phyloP scores from a whole-genome alignment of 257 asterid species.

The Solanum bulbocastanum region DNA sequence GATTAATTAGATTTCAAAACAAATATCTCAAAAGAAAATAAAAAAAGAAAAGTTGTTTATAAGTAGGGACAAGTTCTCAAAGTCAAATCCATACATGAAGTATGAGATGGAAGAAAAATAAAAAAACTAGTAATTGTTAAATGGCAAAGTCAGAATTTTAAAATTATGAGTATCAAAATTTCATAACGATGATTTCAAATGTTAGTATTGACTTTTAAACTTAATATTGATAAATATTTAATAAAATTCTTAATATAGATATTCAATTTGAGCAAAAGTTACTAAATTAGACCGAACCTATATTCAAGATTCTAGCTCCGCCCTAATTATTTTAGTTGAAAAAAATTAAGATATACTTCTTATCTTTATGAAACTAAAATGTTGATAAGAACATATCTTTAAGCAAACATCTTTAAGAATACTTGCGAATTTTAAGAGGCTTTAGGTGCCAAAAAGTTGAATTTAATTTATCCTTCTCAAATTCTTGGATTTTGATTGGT shows the following conservation, averaged over 20 bases:
- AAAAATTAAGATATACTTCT: neutral
- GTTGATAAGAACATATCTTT: neutral
- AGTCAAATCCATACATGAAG: neutral
- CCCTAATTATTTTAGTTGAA: neutral
- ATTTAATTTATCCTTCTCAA: neutral
- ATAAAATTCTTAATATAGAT: too few species aligned
- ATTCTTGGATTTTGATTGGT: neutral
- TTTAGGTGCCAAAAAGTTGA: neutral
- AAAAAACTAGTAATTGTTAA: neutral
- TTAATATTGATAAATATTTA: too few species aligned
- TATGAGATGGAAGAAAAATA: neutral
- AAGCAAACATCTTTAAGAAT: neutral
- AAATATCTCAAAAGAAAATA: neutral
- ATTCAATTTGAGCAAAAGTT: too few species aligned
- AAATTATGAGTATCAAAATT: too few species aligned
- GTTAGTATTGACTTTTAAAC: too few species aligned
- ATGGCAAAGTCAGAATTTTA: neutral
- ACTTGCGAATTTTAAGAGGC: neutral
- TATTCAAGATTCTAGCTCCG: neutral
- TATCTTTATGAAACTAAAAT: neutral
- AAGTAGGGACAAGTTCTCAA: neutral
- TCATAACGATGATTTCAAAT: too few species aligned
- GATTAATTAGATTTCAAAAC: neutral
- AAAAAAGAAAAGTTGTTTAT: neutral
- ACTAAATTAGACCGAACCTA: accelerated